Conservation (phyloP, 306 rosid species). For the Albizia julibrissin region DNA sequence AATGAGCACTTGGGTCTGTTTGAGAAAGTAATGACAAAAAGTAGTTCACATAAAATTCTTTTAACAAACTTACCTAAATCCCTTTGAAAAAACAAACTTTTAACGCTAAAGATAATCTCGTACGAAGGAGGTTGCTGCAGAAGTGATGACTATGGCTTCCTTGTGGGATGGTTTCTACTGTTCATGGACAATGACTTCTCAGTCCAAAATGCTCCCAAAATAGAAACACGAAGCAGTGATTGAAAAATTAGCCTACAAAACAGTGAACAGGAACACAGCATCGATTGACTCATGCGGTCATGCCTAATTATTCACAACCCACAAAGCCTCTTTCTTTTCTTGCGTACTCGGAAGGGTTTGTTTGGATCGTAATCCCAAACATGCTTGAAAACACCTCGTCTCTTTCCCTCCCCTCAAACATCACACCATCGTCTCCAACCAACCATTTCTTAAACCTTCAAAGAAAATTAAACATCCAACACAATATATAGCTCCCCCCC, state of each 20-base stretch:
- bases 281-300: not conserved
- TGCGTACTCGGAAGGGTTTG: too few relatives aligned
- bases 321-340: not conserved
- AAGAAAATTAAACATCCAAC: not conserved
- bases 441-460: not conserved
- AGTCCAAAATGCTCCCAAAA: constrained; percentile 41
- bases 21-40: too few relatives aligned
- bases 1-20: too few relatives aligned
- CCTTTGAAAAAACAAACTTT: too few relatives aligned
- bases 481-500: not conserved
- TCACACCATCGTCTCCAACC: too few relatives aligned
- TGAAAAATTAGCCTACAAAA: not conserved
- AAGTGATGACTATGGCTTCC: not conserved
- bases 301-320: not conserved
- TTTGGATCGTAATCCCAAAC: too few relatives aligned
- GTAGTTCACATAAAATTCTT: too few relatives aligned
- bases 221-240: not conserved
- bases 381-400: not conserved
- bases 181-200: constrained; percentile 61
- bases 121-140: not conserved
- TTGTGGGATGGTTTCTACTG: constrained; percentile 27
- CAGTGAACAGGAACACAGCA: constrained; percentile 30
- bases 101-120: too few relatives aligned
- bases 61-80: too few relatives aligned
- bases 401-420: not conserved